Conservation (phyloP, 2,329 filamentous ascomycete genomes). For the Epichloe sp. region DNA sequence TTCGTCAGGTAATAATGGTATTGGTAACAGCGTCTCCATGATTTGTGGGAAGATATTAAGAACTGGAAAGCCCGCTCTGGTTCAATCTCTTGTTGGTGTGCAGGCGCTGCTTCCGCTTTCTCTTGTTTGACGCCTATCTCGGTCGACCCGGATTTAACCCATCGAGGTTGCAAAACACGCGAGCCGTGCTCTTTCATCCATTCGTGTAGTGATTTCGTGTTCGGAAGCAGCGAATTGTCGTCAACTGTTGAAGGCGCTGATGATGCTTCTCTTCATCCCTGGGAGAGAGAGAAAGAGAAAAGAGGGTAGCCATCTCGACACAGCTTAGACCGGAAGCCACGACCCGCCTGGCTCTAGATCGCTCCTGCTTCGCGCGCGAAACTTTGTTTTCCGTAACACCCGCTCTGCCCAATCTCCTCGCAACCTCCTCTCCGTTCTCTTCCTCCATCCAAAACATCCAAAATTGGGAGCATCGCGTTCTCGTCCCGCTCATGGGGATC, state of each 20-base stretch:
- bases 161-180: no score
- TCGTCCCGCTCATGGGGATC: not conserved
- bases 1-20: not conserved
- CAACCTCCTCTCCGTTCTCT: not conserved
- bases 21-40: conserved; percentile 2
- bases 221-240: no score
- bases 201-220: no score
- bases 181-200: no score
- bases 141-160: not conserved
- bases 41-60: conserved; percentile 4
- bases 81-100: no score
- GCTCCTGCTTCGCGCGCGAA: conserved; percentile 2
- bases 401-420: not conserved
- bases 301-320: conserved; percentile 1
- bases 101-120: not conserved
- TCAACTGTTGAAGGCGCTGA: no score
- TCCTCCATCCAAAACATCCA: not conserved
- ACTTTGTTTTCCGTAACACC: conserved; percentile 3
- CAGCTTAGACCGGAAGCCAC: conserved; percentile 4
- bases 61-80: not conserved
- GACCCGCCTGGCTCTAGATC: conserved; percentile 2
- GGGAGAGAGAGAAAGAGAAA: not conserved
- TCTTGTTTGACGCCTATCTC: not conserved
- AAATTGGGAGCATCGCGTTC: not conserved
- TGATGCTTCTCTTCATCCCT: not conserved